phyloP scores from a whole-genome alignment of 176 grass and related monocot genomes.

The Avena sativa region DNA sequence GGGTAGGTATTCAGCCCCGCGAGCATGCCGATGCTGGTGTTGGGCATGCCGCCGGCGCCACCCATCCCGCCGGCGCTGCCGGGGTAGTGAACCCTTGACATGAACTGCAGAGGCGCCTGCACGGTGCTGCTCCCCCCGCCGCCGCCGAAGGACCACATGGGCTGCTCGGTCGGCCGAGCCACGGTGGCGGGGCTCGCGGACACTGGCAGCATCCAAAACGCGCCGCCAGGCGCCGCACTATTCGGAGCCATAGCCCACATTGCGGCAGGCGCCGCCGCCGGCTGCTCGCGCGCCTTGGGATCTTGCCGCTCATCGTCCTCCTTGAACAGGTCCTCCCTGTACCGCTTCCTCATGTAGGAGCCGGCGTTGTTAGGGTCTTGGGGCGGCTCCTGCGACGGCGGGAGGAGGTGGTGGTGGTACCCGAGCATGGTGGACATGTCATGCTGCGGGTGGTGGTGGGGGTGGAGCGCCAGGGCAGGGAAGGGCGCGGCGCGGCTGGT shows the following conservation, averaged over 20 bases:
- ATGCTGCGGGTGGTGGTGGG: conserved; percentile 62
- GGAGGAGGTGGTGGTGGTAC: conserved; percentile 79
- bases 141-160: conserved; percentile 82
- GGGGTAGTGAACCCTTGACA: conserved; percentile 68
- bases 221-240: conserved; percentile 58
- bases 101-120: conserved; percentile 89
- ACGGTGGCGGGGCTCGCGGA: conserved; percentile 52
- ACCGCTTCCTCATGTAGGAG: conserved; percentile 77
- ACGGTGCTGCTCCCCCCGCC: conserved; percentile 55
- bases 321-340: conserved; percentile 96
- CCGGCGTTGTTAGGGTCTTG: conserved; percentile 44
- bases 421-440: conserved; percentile 83
- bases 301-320: conserved; percentile 88
- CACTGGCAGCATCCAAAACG: conserved; percentile 98
- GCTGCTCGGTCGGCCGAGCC: conserved; percentile 62
- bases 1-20: conserved; percentile 77
- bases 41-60: conserved; percentile 54
- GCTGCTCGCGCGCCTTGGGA: conserved; percentile 60
- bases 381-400: conserved; percentile 37
- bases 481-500: conserved; percentile 46
- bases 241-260: conserved; percentile 97
- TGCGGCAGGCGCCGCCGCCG: conserved; percentile 55
- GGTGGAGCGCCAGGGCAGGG: conserved; percentile 51
- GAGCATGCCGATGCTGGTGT: conserved; percentile 90
- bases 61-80: conserved; percentile 30